Conservation (phyloP, 768 basidiomycete species). For the Lentinula sp. region DNA sequence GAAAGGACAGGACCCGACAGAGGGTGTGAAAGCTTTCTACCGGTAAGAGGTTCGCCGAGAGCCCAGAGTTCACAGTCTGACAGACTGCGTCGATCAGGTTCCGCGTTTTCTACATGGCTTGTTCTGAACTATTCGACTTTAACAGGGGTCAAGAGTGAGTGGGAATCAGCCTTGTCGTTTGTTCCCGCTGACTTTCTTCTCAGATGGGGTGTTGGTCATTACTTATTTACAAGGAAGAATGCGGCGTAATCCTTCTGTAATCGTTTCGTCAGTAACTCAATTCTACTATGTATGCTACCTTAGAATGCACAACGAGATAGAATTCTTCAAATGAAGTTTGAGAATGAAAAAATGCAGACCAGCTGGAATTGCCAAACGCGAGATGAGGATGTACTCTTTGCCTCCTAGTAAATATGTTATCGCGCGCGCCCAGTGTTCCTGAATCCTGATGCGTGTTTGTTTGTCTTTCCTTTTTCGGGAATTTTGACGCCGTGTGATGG, state of each 20-base stretch:
- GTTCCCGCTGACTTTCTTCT: not conserved
- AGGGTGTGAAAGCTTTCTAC: slow-evolving; percentile 56
- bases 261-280: not conserved
- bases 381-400: no score
- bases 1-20: slow-evolving; percentile 39
- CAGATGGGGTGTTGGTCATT: slow-evolving; percentile 56
- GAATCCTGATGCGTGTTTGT: not conserved
- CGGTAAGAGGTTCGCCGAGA: slow-evolving; percentile 22
- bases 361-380: no score
- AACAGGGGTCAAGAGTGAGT: slow-evolving; percentile 59
- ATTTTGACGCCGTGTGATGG: no score
- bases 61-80: not conserved
- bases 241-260: not conserved
- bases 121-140: slow-evolving; percentile 61
- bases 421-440: no score
- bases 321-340: no score
- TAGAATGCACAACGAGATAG: no score
- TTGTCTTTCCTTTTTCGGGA: not conserved
- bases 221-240: slow-evolving; percentile 35
- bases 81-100: slow-evolving; percentile 31
- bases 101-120: slow-evolving; percentile 68
- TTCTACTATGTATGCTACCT: no score
- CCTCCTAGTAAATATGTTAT: no score
- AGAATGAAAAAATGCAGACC: no score
- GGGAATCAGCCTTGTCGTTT: slow-evolving; percentile 11